These are phyloP conservation scores for Pseudocercospora musae DNA, from an alignment of 2,329 filamentous ascomycete species.

Conservation along the genomic window DNA sequence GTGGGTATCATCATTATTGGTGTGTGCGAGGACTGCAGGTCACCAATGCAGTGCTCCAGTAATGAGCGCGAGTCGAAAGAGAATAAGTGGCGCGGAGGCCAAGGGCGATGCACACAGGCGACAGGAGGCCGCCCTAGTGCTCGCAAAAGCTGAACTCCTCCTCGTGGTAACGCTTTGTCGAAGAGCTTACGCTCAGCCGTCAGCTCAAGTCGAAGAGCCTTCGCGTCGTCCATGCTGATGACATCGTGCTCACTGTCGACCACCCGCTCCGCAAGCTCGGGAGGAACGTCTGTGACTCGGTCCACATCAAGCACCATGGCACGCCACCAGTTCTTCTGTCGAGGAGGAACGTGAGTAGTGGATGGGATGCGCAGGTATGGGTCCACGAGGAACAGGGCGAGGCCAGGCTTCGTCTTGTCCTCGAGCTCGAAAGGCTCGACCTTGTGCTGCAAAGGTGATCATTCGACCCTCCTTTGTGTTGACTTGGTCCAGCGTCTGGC, in stretches of 20 bases:
- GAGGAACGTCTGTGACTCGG: slow-evolving; percentile 23
- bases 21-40: neutral
- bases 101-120: too few relatives aligned
- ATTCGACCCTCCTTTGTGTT: slow-evolving; percentile 48
- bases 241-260: slow-evolving; percentile 28
- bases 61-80: neutral
- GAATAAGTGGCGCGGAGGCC: too few relatives aligned
- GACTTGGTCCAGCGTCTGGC: slow-evolving; percentile 51
- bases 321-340: slow-evolving; percentile 47
- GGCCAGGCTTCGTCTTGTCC: slow-evolving; percentile 51
- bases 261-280: slow-evolving; percentile 30
- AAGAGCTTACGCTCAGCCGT: slow-evolving; percentile 33
- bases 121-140: slow-evolving; percentile 17
- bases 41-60: neutral
- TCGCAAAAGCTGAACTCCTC: slow-evolving; percentile 32
- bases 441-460: slow-evolving; percentile 56
- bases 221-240: slow-evolving; percentile 30
- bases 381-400: slow-evolving; percentile 60
- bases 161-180: slow-evolving; percentile 15
- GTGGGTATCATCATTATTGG: neutral
- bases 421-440: slow-evolving; percentile 50
- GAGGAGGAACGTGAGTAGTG: slow-evolving; percentile 52
- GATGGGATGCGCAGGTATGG: slow-evolving; percentile 52
- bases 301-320: slow-evolving; percentile 20
- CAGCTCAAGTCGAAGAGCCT: slow-evolving; percentile 26